Base-by-base conservation (phyloP, 495 filamentous ascomycete genomes). In the Talaromyces thailandensis region DNA sequence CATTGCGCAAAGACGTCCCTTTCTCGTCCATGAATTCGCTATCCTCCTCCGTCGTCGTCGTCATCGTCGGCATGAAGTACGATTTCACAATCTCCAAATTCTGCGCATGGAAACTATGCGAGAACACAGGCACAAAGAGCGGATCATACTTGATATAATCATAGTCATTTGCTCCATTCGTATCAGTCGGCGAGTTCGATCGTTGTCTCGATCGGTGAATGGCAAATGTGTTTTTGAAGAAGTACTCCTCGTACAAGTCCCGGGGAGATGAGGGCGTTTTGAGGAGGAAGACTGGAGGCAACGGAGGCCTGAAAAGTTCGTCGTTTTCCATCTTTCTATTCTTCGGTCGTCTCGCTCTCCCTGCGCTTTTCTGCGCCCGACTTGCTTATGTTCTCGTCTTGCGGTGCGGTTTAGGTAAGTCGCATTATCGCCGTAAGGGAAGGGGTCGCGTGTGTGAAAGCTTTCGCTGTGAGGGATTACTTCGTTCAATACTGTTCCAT, bases 231-330 rank as follows among this genome's bases (percentile, higher is more conserved):
- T 71, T 62, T 12, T 70, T 58, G 37, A 81, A 76, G 73, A 98
- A 92, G 64, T 84, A 83, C 51, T 90, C 85, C 53, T 88, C 83
- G 72, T 98, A 98, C 28, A 83, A 80, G 73, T 98, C 93, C 11
- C 76, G 77, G 0, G 92, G 91, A 2, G 75, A 79, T 2, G 92
- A 96, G 69, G 83, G 86, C 8, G 92, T 96, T 73, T 98, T 98
- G 59, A 98, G 84, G 21, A 98, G 82, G 40, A 96, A 80, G 29
- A 96, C 67, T 1, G 88, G 88, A 14, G 80, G 78, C 35, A 43
- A 14, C 16, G 12, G 51, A 28, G 11, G 4, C 23, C 51, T 28
- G 2, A 11, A 28, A 6, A 6, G 45, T 43, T 43, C 14, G 6
- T 56, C 14, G 25, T n/a, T 56, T n/a, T 26, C 52, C 29, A 48